Conservation (phyloP, 495 filamentous ascomycete genomes). For the Hypoxylon cercidicola region DNA sequence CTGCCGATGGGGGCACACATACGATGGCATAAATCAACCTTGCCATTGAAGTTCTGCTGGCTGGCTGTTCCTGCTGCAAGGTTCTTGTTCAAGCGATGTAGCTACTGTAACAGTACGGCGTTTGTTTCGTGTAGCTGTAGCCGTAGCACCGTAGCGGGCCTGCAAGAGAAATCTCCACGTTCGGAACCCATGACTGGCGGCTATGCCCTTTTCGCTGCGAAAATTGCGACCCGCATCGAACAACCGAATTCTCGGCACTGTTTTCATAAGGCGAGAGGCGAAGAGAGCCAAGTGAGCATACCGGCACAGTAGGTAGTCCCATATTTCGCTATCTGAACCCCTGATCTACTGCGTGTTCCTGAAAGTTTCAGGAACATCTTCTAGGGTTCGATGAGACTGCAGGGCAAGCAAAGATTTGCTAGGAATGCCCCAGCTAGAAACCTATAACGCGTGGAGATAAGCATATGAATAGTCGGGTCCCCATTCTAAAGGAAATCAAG, state of each 20-base stretch:
- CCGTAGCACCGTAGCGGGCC: conserved; percentile 19
- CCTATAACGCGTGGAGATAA: conserved; percentile 2
- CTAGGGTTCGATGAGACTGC: conserved; percentile 21
- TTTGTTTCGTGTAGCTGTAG: conserved; percentile 39
- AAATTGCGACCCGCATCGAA: conserved; percentile 15
- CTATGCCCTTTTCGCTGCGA: conserved; percentile 17
- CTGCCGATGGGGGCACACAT: conserved; percentile 18
- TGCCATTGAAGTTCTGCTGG: conserved; percentile 3
- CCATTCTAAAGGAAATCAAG: neutral
- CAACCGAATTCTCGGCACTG: conserved; percentile 8
- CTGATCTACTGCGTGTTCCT: conserved; percentile 34
- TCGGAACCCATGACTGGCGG: conserved; percentile 25
- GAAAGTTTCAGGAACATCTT: conserved; percentile 32
- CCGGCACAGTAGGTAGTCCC: conserved; percentile 19
- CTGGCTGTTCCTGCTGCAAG: conserved; percentile 13
- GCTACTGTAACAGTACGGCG: conserved; percentile 22
- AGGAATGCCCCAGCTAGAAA: neutral
- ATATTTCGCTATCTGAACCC: conserved; percentile 29
- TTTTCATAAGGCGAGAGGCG: neutral
- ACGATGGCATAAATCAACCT: conserved; percentile 9
- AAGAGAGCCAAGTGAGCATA: conserved; percentile 1
- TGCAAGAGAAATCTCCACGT: conserved; percentile 26
- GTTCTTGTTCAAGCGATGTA: conserved; percentile 10
- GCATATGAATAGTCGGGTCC: neutral
- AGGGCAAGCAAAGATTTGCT: conserved; percentile 16